phyloP scores from a whole-genome alignment of 148 eudicot species.

The Oxyria digyna region DNA sequence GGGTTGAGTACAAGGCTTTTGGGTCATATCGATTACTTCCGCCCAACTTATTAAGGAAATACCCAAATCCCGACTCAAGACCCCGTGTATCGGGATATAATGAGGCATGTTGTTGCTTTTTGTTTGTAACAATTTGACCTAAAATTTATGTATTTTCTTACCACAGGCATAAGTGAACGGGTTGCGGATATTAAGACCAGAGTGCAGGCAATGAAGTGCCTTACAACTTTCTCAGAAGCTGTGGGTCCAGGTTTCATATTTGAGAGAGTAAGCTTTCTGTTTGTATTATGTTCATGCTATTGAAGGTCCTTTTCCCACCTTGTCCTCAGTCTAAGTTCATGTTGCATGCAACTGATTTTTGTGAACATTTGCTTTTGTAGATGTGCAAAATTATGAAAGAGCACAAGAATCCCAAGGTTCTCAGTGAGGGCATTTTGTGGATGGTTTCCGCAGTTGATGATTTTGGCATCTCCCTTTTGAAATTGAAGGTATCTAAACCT shows the following conservation, averaged over 20 bases:
- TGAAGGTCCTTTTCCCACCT: background rate
- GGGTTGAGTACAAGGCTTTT: too few relatives aligned
- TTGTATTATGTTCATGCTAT: background rate
- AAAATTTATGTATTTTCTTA: background rate
- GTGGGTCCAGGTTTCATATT: conserved; percentile 95
- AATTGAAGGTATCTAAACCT: conserved; percentile 59
- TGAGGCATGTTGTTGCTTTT: too few relatives aligned
- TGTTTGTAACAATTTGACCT: background rate
- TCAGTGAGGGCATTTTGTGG: conserved; percentile 88
- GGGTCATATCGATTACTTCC: too few relatives aligned
- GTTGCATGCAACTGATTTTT: background rate
- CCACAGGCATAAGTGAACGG: conserved; percentile 77
- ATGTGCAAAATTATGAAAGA: conserved; percentile 88
- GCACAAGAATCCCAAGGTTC: conserved; percentile 99
- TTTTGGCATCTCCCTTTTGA: conserved; percentile 77
- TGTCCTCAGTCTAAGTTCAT: conserved; percentile 4
- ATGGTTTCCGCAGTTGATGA: conserved; percentile 97
- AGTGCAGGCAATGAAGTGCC: conserved; percentile 86
- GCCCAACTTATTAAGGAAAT: too few relatives aligned
- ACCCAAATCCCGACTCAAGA: too few relatives aligned
- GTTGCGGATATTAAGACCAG: conserved; percentile 98
- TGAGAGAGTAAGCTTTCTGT: conserved; percentile 56
- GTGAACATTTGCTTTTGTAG: conserved; percentile 24
- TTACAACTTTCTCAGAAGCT: conserved; percentile 79
- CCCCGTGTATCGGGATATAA: too few relatives aligned